Percentiles rank a stretch among this genome's conserved stretches.
These are phyloP conservation scores for Phaeosphaeriaceae sp. DNA, from an alignment of 2,329 filamentous ascomycete species.

Conservation along the genomic window DNA sequence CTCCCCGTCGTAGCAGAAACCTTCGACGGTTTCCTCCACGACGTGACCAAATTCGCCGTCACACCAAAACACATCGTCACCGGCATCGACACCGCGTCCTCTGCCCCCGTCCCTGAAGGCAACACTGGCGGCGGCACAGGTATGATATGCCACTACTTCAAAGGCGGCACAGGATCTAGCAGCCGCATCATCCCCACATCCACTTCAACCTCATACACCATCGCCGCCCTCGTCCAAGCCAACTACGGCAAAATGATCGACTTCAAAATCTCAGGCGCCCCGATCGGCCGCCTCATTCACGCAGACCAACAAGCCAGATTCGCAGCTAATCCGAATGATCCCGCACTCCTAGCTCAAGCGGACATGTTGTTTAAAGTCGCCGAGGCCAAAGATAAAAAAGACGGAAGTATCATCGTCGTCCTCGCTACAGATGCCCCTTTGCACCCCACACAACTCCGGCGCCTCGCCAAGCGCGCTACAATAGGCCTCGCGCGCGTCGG, in stretches of 20 bases:
- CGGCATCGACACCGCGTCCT: slow-evolving; percentile 60
- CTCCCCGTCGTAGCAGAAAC: slow-evolving; percentile 67
- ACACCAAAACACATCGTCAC: slow-evolving; percentile 60
- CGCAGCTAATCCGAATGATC: slow-evolving; percentile 33
- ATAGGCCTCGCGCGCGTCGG: slow-evolving; percentile 67
- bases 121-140: slow-evolving; percentile 71
- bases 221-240: slow-evolving; percentile 68
- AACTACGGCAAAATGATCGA: slow-evolving; percentile 68
- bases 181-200: slow-evolving; percentile 58
- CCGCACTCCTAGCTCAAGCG: slow-evolving; percentile 35
- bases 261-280: slow-evolving; percentile 66
- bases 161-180: slow-evolving; percentile 70
- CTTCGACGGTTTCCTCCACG: slow-evolving; percentile 67
- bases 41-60: slow-evolving; percentile 62
- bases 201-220: slow-evolving; percentile 56
- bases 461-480: slow-evolving; percentile 66
- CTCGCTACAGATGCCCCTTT: slow-evolving; percentile 67
- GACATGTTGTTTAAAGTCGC: slow-evolving; percentile 35
- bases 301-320: slow-evolving; percentile 53
- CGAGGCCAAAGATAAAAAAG: slow-evolving; percentile 59
- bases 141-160: slow-evolving; percentile 71
- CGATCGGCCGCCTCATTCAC: slow-evolving; percentile 64
- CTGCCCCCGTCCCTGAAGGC: slow-evolving; percentile 64
- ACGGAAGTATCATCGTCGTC: slow-evolving; percentile 68
- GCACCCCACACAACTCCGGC: slow-evolving; percentile 62